Conservation (phyloP, 768 basidiomycete genomes). For the Amanita thiersii region DNA sequence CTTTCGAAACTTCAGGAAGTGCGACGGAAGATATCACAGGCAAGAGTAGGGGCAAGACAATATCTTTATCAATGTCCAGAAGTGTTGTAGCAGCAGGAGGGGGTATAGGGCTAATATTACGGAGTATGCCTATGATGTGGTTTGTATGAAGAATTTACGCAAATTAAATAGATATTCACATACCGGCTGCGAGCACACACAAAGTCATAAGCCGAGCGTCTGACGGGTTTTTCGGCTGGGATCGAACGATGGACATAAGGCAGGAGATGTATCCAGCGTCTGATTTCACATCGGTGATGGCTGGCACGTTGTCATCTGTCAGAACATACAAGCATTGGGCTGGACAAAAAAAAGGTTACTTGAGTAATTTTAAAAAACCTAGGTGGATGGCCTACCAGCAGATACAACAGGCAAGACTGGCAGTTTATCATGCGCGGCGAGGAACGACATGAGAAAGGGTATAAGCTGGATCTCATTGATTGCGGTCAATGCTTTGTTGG, state of each 20-base stretch:
- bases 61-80: constrained; percentile 62
- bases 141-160: background rate
- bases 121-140: constrained; percentile 50
- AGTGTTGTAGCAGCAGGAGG: constrained; percentile 54
- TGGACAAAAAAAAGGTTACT: constrained; percentile 19
- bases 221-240: constrained; percentile 30
- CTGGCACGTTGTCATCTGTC: constrained; percentile 82
- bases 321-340: constrained; percentile 91
- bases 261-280: constrained; percentile 56
- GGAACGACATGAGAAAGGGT: constrained; percentile 88
- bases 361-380: background rate
- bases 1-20: constrained; percentile 38
- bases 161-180: constrained; percentile 9
- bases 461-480: constrained; percentile 75
- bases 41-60: constrained; percentile 63
- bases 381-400: constrained; percentile 48
- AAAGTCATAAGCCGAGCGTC: constrained; percentile 47
- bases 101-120: constrained; percentile 70
- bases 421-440: constrained; percentile 60
- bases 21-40: constrained; percentile 58
- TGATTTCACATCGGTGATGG: constrained; percentile 54
- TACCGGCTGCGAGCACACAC: constrained; percentile 67
- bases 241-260: constrained; percentile 54
- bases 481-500: constrained; percentile 83
- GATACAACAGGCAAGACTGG: constrained; percentile 68